phyloP scores from a whole-genome alignment of 208 protist species.

The Polymyxa betae region DNA sequence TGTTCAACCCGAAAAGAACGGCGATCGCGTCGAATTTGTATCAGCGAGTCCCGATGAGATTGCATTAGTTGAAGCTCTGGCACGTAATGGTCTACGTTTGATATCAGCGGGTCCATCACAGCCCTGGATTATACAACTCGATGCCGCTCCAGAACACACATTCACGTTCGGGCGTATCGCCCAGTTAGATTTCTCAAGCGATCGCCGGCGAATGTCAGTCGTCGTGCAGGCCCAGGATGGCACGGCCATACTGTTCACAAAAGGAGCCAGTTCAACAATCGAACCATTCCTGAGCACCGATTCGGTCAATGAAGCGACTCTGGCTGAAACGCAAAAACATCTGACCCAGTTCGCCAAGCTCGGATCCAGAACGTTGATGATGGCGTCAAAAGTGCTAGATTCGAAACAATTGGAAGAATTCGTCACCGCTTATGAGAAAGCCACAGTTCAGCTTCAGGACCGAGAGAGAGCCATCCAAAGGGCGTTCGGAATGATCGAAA shows the following conservation, averaged over 20 bases:
- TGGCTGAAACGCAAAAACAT: slow-evolving; percentile 56
- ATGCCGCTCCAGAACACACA: slow-evolving; percentile 68
- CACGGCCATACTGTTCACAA: slow-evolving; percentile 90
- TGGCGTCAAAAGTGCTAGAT: slow-evolving; percentile 52
- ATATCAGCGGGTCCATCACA: neutral
- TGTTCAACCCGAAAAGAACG: neutral
- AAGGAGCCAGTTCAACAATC: slow-evolving; percentile 88
- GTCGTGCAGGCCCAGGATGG: slow-evolving; percentile 79
- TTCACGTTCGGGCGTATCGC: slow-evolving; percentile 67
- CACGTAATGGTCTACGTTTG: slow-evolving; percentile 53
- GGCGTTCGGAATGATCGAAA: slow-evolving; percentile 82
- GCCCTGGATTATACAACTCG: neutral
- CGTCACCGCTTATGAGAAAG: neutral
- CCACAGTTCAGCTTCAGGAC: slow-evolving; percentile 13
- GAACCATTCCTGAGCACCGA: neutral
- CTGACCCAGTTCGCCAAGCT: slow-evolving; percentile 55
- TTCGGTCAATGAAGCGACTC: neutral
- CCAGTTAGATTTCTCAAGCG: slow-evolving; percentile 96
- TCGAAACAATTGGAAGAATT: slow-evolving; percentile 34
- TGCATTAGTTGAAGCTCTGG: slow-evolving; percentile 70
- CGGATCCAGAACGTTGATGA: slow-evolving; percentile 59
- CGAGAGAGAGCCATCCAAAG: slow-evolving; percentile 72
- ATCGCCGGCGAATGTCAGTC: slow-evolving; percentile 96
- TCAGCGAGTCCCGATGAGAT: slow-evolving; percentile 62
- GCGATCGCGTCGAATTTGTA: neutral